Percentiles rank a stretch among this genome's conserved stretches.
phyloP scores from a whole-genome alignment of 371 early-diverging fungal genomes.

The Chytridiales sp. region DNA sequence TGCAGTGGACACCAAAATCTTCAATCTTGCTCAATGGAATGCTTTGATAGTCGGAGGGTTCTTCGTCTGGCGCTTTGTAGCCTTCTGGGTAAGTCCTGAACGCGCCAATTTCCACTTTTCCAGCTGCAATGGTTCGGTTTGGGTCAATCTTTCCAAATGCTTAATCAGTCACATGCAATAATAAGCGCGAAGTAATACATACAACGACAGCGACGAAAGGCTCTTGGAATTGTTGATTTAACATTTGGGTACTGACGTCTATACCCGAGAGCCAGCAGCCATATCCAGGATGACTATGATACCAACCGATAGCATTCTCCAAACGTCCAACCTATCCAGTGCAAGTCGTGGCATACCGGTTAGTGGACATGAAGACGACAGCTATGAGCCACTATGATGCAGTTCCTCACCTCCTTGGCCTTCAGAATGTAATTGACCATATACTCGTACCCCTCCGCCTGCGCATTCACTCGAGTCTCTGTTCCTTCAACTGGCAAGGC shows the following conservation, averaged over 20 bases:
- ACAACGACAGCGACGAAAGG: slow-evolving; percentile 95
- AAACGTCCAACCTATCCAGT: slow-evolving; percentile 73
- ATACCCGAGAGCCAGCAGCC: slow-evolving; percentile 99
- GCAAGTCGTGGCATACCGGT: no score
- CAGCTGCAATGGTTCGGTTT: slow-evolving; percentile 91
- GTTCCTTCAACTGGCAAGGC: slow-evolving; percentile 98
- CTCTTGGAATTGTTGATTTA: slow-evolving; percentile 93
- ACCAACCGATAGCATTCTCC: slow-evolving; percentile 97
- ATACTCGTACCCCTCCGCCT: slow-evolving; percentile 90
- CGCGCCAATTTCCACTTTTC: slow-evolving; percentile 96
- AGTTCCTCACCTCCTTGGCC: slow-evolving; percentile 72
- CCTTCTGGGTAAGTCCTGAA: slow-evolving; percentile 93
- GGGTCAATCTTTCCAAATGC: slow-evolving; percentile 80
- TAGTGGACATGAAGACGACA: no score
- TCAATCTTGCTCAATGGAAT: slow-evolving; percentile 94
- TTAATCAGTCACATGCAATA: not conserved
- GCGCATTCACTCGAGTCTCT: slow-evolving; percentile 98
- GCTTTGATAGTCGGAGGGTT: slow-evolving; percentile 47
- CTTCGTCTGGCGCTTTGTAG: slow-evolving; percentile 72
- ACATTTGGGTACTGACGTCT: slow-evolving; percentile 93
- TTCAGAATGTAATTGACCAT: slow-evolving; percentile 91
- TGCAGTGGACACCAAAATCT: slow-evolving; percentile 96
- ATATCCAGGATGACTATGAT: slow-evolving; percentile 98
- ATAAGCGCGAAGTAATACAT: slow-evolving; percentile 23
- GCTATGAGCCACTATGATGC: no score